Evolutionary conservation across 2,329 filamentous ascomycete species (phyloP).

Genomic region (Rhynchosporium secalis): DNA sequence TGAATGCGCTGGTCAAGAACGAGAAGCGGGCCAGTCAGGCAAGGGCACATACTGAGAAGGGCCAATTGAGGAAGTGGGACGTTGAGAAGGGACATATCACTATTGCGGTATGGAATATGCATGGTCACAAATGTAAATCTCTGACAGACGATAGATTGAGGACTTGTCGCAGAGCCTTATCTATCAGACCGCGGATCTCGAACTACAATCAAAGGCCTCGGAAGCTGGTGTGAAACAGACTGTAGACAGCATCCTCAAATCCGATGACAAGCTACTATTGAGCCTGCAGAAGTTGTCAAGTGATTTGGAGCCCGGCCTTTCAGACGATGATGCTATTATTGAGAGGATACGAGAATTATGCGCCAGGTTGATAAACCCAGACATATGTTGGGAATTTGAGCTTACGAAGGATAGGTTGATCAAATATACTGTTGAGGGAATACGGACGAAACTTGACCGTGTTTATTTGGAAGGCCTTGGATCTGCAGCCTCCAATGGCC

Average conservation of each 20-base stretch:
- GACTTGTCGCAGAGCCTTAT: conserved; percentile 50
- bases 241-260: conserved; percentile 52
- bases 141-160: conserved; percentile 45
- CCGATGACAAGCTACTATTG: conserved; percentile 65
- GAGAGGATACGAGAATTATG: conserved; percentile 59
- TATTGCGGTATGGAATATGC: conserved; percentile 42
- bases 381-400: not conserved
- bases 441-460: conserved; percentile 56
- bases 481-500: conserved; percentile 17
- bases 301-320: conserved; percentile 55
- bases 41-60: conserved; percentile 43
- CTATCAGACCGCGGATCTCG: conserved; percentile 49
- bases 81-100: conserved; percentile 45
- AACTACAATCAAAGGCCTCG: conserved; percentile 51
- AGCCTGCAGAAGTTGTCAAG: conserved; percentile 66
- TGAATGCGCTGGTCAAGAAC: conserved; percentile 53
- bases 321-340: conserved; percentile 53
- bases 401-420: conserved; percentile 47
- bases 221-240: conserved; percentile 49
- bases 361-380: conserved; percentile 46
- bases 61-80: conserved; percentile 45
- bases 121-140: not conserved
- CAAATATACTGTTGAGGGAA: conserved; percentile 56
- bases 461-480: conserved; percentile 53
- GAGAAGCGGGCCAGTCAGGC: conserved; percentile 41